Evolutionary conservation across 1,284 basidiomycete genomes (phyloP).

Genomic region (Cryptococcus neoformans): DNA sequence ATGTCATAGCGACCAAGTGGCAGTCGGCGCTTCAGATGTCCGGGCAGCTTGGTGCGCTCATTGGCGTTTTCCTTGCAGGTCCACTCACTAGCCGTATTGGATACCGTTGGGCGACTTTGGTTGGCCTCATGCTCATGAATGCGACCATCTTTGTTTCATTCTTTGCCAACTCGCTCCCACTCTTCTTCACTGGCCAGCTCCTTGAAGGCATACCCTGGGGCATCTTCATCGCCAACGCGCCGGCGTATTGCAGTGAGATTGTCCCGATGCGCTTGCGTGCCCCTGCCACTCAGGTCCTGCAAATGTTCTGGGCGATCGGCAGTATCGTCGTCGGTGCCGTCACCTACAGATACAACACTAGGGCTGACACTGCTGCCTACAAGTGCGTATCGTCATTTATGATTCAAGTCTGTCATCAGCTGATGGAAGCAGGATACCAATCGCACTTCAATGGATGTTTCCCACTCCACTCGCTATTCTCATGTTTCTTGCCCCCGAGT

Average conservation of each 20-base stretch:
- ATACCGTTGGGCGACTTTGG: constrained; percentile 32
- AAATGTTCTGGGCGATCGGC: constrained; percentile 41
- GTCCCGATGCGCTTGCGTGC: constrained; percentile 30
- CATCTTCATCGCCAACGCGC: constrained; percentile 30
- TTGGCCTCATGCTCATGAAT: constrained; percentile 22
- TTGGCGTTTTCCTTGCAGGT: constrained; percentile 41
- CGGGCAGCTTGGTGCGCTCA: constrained; percentile 34
- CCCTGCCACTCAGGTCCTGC: constrained; percentile 29
- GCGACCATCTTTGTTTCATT: constrained; percentile 22
- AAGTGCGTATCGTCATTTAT: constrained; percentile 15
- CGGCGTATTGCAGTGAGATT: constrained; percentile 33
- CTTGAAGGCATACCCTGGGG: constrained; percentile 34
- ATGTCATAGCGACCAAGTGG: constrained; percentile 30
- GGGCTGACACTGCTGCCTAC: constrained; percentile 15
- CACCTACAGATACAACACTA: constrained; percentile 24
- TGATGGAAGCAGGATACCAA: constrained; percentile 21
- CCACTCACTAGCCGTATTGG: constrained; percentile 33
- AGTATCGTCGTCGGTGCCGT: constrained; percentile 39
- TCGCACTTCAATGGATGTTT: constrained; percentile 40
- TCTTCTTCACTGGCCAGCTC: constrained; percentile 31
- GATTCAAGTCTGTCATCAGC: background rate
- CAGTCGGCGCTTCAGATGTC: constrained; percentile 29
- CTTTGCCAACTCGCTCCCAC: constrained; percentile 33
- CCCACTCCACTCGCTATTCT: constrained; percentile 33
- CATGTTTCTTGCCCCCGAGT: constrained; percentile 26